These are phyloP conservation scores for Sanghuangporus baumii DNA, from an alignment of 1,284 basidiomycete genomes.

Conservation along the genomic window DNA sequence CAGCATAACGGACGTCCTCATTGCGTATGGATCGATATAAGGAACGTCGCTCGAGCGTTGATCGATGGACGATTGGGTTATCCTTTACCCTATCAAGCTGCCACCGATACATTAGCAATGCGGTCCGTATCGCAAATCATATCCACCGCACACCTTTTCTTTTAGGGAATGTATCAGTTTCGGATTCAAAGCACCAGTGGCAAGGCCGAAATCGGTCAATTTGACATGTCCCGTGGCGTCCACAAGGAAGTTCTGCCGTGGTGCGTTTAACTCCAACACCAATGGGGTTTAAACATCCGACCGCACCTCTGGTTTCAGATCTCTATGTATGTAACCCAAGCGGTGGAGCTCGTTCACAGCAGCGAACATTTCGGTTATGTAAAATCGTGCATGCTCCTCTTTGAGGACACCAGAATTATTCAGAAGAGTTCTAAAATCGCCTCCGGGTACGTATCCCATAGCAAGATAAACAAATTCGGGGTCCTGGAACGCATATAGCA, in stretches of 20 bases:
- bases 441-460: constrained; percentile 98
- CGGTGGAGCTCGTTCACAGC: constrained; percentile 90
- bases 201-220: constrained; percentile 96
- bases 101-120: not conserved
- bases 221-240: constrained; percentile 97
- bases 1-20: constrained; percentile 90
- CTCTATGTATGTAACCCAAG: constrained; percentile 94
- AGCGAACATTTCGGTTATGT: constrained; percentile 94
- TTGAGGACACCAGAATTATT: constrained; percentile 97
- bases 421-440: constrained; percentile 90
- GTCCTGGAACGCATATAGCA: constrained; percentile 95
- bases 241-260: constrained; percentile 89
- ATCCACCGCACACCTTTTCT: constrained; percentile 59
- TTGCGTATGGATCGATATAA: constrained; percentile 92
- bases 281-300: not conserved
- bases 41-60: constrained; percentile 91
- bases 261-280: not conserved
- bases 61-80: constrained; percentile 84
- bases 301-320: constrained; percentile 91
- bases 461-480: constrained; percentile 85
- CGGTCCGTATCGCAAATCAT: not conserved
- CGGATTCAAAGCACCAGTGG: constrained; percentile 94
- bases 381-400: constrained; percentile 92
- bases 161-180: constrained; percentile 93
- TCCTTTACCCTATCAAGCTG: constrained; percentile 97